Conservation (phyloP, 176 grass and related monocot genomes). For the Carex kokanica region DNA sequence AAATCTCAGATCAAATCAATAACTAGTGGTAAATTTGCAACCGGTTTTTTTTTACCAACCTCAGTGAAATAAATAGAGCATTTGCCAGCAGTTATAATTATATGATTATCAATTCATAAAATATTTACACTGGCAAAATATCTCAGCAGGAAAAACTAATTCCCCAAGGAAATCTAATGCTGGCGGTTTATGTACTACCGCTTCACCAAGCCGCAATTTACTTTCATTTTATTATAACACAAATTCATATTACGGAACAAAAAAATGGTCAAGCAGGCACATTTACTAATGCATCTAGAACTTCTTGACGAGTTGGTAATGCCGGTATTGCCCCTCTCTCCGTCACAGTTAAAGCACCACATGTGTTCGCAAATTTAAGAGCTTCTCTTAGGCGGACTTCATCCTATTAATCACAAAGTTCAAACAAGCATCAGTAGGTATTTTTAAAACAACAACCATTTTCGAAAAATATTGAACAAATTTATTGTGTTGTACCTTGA, state of each 20-base stretch:
- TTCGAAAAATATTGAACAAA: constrained; percentile 3
- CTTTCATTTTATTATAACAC: not conserved
- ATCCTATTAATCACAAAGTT: constrained; percentile 48
- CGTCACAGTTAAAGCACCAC: constrained; percentile 78
- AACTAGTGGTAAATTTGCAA: not conserved
- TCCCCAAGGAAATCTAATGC: not conserved
- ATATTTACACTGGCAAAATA: constrained; percentile 6
- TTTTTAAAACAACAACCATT: constrained; percentile 5
- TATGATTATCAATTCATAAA: not conserved
- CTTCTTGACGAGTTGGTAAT: constrained; percentile 65
- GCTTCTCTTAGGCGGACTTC: constrained; percentile 67
- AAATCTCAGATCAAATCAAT: not conserved
- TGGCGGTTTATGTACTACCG: not conserved
- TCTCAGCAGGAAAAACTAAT: not conserved
- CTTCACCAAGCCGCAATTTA: not conserved
- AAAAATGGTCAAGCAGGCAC: constrained; percentile 35
- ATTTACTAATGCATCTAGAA: constrained; percentile 56
- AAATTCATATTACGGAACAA: not conserved
- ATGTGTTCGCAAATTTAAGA: constrained; percentile 82
- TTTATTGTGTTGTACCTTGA: constrained; percentile 48
- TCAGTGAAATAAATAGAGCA: not conserved
- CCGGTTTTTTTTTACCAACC: not conserved
- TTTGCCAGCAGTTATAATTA: not conserved
- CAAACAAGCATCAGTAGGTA: not conserved
- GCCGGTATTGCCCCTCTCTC: constrained; percentile 87